Evolutionary conservation across 139 green algal genomes (phyloP), one percentile per base, ranked within the genome.

Genomic region (Chlamydomonas sp.): DNA sequence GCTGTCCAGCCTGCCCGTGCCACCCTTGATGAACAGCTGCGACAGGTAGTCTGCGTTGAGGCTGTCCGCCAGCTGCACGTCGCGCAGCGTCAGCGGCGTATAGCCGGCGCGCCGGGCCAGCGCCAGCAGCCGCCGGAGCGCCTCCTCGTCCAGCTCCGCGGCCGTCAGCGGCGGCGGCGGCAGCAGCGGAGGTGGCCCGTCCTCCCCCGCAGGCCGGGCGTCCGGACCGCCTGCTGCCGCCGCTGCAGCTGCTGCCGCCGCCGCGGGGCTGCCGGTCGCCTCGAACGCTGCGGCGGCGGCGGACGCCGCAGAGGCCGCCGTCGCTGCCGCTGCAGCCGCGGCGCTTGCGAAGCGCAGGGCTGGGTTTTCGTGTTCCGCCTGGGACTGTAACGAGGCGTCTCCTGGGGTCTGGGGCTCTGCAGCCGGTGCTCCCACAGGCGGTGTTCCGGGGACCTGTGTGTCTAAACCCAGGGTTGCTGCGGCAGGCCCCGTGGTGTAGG

Each of bases 1-100:
- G 49, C 60, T 61, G 16, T 88, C 83, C 83, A 88, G 83, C n/a
- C 83, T 62, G 6, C 73, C 6, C 69, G 63, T 68, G 17, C 58
- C 68, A 15, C 83, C 73, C 73, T 81, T 75, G 4, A 88, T 79
- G 73, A 82, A 82, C 15, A 88, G 83, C 83, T 88, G 83, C 14
- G 62, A 77, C 3, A 88, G 83, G 74, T 88, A 88, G 83, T 88
- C 83, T 60, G 83, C 17, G 83, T 88, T 88, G 62, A 88, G 83
- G 9, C 63, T 68, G 74, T 81, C 83, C 0, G 83, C 83, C 16
- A 88, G 74, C 14, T 18, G 31, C 73, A 88, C 73, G 31, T 88
- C 83, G 63, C 83, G 82, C 82, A 86, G 71, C 82, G 82, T 86
- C 4, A 86, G 15, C 4, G 68, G 66, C 72, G 79, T 71, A 61